Evolutionary conservation across 2,329 filamentous ascomycete species (phyloP).

Genomic region (Leptographium radiaticola): DNA sequence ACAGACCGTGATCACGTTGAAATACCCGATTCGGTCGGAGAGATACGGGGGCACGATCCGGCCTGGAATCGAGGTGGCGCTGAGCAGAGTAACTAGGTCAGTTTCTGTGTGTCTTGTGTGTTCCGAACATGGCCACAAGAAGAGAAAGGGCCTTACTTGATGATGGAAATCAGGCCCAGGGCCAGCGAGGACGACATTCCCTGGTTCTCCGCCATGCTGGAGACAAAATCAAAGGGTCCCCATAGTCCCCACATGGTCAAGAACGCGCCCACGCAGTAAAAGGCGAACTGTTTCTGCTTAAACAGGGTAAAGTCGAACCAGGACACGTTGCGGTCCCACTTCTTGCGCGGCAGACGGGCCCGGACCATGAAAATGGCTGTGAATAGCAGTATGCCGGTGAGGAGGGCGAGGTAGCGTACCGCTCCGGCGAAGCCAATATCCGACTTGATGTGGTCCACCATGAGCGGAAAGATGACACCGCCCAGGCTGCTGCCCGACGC

Average conservation of each 20-base stretch:
- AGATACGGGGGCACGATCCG: background rate
- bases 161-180: background rate
- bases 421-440: background rate
- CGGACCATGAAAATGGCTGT: background rate
- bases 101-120: background rate
- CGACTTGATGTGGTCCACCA: slow-evolving; percentile 23
- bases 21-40: background rate
- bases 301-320: background rate
- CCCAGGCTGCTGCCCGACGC: slow-evolving; percentile 46
- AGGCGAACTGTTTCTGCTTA: background rate
- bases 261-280: background rate
- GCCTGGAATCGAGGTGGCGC: background rate
- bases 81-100: too few species aligned
- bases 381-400: background rate
- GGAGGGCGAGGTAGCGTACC: background rate
- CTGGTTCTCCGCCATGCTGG: background rate
- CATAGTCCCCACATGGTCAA: background rate
- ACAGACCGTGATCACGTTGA: background rate
- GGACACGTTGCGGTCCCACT: background rate
- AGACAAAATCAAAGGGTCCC: background rate
- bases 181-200: background rate
- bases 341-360: background rate
- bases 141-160: background rate
- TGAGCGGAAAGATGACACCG: slow-evolving; percentile 42
- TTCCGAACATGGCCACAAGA: background rate